phyloP scores from a whole-genome alignment of 2,329 filamentous ascomycete genomes.

The Biscogniauxia sp. region DNA sequence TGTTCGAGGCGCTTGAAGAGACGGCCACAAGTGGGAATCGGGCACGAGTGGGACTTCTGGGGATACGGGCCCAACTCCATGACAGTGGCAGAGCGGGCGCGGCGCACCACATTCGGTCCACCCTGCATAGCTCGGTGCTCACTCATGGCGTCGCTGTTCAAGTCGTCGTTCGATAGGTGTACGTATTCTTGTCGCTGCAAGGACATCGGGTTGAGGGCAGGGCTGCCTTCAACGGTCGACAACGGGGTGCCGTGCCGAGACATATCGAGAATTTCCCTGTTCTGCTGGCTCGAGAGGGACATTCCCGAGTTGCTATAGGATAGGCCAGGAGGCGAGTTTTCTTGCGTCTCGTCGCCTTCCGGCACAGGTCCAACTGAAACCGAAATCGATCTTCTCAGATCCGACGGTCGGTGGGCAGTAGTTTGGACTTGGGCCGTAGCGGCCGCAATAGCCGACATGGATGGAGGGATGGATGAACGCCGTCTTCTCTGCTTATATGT shows the following conservation, averaged over 20 bases:
- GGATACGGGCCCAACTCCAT: constrained; percentile 97
- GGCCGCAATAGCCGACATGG: constrained; percentile 66
- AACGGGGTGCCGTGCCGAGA: constrained; percentile 91
- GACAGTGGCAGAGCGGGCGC: constrained; percentile 90
- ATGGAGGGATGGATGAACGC: constrained; percentile 86
- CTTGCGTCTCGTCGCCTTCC: constrained; percentile 74
- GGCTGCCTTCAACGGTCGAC: constrained; percentile 79
- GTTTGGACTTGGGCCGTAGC: constrained; percentile 56
- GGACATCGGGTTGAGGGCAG: constrained; percentile 67
- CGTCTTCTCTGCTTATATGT: constrained; percentile 97
- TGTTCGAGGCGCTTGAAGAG: constrained; percentile 99
- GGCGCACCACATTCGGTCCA: constrained; percentile 74
- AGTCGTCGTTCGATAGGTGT: constrained; percentile 61
- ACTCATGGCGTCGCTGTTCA: constrained; percentile 56
- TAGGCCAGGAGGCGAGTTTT: constrained; percentile 76
- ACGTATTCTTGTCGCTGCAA: constrained; percentile 70
- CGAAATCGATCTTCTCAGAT: constrained; percentile 87
- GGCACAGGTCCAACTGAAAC: constrained; percentile 78
- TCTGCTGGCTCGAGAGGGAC: constrained; percentile 62
- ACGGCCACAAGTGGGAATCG: constrained; percentile 95
- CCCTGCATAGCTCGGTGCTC: constrained; percentile 67
- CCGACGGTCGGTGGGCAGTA: constrained; percentile 75
- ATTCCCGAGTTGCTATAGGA: constrained; percentile 70
- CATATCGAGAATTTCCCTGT: constrained; percentile 76
- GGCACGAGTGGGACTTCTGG: constrained; percentile 97